phyloP scores from a whole-genome alignment of 768 basidiomycete species.

The Serpula lacrymans region DNA sequence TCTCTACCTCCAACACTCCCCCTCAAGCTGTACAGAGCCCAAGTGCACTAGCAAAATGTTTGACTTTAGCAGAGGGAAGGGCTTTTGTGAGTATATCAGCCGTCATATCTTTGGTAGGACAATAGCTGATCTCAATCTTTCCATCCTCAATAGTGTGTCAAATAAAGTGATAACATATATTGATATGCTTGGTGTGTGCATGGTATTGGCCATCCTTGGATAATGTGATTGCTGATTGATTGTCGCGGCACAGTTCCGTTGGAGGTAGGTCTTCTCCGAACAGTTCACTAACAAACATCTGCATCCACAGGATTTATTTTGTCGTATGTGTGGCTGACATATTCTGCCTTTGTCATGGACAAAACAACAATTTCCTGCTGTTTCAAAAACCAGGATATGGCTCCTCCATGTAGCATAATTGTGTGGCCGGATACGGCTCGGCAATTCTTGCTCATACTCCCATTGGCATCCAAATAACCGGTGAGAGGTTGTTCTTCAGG shows the following conservation, averaged over 20 bases:
- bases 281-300: conserved; percentile 11
- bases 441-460: too few relatives aligned
- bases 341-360: conserved; percentile 35
- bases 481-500: too few relatives aligned
- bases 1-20: too few relatives aligned
- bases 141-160: conserved; percentile 9
- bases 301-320: too few relatives aligned
- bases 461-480: conserved; percentile 13
- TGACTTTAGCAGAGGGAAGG: too few relatives aligned
- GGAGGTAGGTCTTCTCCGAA: too few relatives aligned
- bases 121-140: conserved; percentile 12
- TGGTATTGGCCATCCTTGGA: conserved; percentile 8
- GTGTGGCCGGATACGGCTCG: conserved; percentile 16
- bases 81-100: conserved; percentile 18
- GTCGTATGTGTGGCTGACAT: too few relatives aligned
- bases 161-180: conserved; percentile 19
- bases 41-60: too few relatives aligned
- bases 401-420: conserved; percentile 22
- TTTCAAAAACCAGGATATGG: conserved; percentile 32
- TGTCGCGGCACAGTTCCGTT: conserved; percentile 8
- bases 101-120: conserved; percentile 17
- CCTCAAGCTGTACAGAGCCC: too few relatives aligned
- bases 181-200: conserved; percentile 26
- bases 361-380: conserved; percentile 27
- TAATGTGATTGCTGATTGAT: conserved; percentile 16